phyloP scores from a whole-genome alignment of 1,284 basidiomycete species.

The Rhodotorula mucilaginosa region DNA sequence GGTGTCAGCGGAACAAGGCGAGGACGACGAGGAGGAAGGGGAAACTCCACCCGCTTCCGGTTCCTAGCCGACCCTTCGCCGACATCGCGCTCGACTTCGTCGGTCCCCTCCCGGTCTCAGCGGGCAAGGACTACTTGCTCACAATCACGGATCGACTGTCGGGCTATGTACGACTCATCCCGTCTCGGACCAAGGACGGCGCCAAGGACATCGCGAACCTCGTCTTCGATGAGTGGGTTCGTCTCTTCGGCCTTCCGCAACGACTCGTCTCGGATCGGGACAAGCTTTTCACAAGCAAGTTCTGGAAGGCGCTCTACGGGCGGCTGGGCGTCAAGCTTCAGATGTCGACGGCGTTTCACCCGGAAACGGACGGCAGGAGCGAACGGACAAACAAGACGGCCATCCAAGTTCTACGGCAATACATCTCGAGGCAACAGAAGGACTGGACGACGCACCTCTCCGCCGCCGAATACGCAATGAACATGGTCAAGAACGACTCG shows the following conservation, averaged over 20 bases:
- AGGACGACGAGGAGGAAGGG: no score
- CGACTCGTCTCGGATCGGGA: constrained; percentile 43
- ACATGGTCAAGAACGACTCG: constrained; percentile 28
- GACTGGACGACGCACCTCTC: constrained; percentile 28
- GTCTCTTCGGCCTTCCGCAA: constrained; percentile 49
- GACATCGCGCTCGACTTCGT: no score
- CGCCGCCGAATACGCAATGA: constrained; percentile 29
- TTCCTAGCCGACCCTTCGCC: no score
- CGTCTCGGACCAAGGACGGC: constrained; percentile 49
- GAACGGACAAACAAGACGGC: constrained; percentile 36
- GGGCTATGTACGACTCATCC: constrained; percentile 50
- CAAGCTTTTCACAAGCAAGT: constrained; percentile 41
- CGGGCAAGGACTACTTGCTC: no score
- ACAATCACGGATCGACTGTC: constrained; percentile 51
- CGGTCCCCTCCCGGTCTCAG: no score
- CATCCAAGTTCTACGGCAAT: constrained; percentile 10
- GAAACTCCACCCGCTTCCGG: no score
- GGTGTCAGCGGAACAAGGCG: no score
- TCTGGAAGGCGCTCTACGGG: constrained; percentile 43
- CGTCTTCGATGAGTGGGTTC: constrained; percentile 41
- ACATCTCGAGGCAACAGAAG: constrained; percentile 20
- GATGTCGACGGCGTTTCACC: constrained; percentile 55
- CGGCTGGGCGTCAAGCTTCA: constrained; percentile 28
- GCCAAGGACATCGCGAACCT: constrained; percentile 49
- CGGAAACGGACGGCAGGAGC: constrained; percentile 47